phyloP scores from a whole-genome alignment of 2,329 filamentous ascomycete genomes.

The Curvularia sp. region DNA sequence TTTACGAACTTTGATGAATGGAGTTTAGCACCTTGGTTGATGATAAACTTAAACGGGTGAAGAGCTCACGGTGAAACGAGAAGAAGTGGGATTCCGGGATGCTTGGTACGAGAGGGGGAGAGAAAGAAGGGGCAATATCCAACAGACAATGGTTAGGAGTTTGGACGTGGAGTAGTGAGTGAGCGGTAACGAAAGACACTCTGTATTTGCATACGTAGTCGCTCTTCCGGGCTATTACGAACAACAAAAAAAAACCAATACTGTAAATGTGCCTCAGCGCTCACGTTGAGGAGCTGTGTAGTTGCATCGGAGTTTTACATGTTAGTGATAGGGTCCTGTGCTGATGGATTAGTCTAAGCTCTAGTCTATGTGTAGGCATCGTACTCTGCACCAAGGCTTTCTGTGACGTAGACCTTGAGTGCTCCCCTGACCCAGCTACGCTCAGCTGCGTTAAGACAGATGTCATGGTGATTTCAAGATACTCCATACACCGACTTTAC shows the following conservation, averaged over 20 bases:
- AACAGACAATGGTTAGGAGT: not conserved
- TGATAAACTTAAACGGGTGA: not conserved
- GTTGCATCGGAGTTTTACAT: not conserved
- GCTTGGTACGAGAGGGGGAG: not conserved
- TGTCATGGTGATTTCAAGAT: not conserved
- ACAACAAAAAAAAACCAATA: not conserved
- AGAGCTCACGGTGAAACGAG: not conserved
- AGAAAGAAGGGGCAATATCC: not conserved
- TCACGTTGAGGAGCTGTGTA: not conserved
- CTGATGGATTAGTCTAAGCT: not conserved
- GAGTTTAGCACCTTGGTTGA: not conserved
- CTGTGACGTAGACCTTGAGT: not conserved
- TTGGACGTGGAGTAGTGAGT: slow-evolving; percentile 8
- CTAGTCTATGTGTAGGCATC: not conserved
- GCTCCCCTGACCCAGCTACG: not conserved
- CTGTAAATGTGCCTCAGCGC: not conserved
- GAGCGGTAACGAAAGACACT: slow-evolving; percentile 1
- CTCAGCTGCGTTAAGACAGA: not conserved
- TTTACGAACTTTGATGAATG: not conserved
- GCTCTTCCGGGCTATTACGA: not conserved
- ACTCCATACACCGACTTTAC: not conserved
- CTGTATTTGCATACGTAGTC: not conserved
- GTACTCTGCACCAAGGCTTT: not conserved
- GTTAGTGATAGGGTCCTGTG: not conserved
- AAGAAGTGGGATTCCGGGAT: not conserved